A percentile compares a stretch with the other conserved stretches of the same genome.
Conservation (phyloP, 768 basidiomycete genomes). For the Agaricus bisporus region DNA sequence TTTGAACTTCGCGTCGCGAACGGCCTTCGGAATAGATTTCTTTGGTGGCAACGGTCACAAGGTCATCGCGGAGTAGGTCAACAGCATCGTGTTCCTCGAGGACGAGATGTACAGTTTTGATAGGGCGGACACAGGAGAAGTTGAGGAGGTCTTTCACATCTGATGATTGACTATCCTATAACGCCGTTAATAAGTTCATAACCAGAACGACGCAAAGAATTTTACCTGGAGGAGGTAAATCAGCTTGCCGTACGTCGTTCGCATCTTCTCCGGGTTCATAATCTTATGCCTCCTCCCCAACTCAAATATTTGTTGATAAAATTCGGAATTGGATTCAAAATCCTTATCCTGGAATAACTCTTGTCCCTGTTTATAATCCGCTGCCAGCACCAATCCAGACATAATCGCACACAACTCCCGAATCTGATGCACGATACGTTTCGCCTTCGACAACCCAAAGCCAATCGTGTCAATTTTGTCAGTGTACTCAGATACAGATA, state of each 20-base stretch:
- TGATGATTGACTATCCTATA: slow-evolving; percentile 76
- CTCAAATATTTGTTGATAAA: slow-evolving; percentile 78
- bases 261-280: slow-evolving; percentile 91
- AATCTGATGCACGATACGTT: slow-evolving; percentile 82
- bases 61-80: slow-evolving; percentile 70
- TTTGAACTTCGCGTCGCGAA: slow-evolving; percentile 71
- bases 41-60: slow-evolving; percentile 70
- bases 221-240: slow-evolving; percentile 77
- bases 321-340: slow-evolving; percentile 73
- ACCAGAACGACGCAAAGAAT: not conserved
- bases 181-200: slow-evolving; percentile 10
- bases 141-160: slow-evolving; percentile 76
- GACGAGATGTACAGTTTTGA: slow-evolving; percentile 66
- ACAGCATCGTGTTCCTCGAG: slow-evolving; percentile 61
- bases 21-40: slow-evolving; percentile 76
- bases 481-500: slow-evolving; percentile 83
- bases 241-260: slow-evolving; percentile 82
- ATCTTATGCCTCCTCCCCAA: slow-evolving; percentile 83
- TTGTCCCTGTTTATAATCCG: slow-evolving; percentile 87
- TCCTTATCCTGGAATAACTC: slow-evolving; percentile 79
- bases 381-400: slow-evolving; percentile 74
- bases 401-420: slow-evolving; percentile 84
- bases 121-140: slow-evolving; percentile 74
- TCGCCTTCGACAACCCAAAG: slow-evolving; percentile 76
- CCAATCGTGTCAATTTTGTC: slow-evolving; percentile 85